These are phyloP conservation scores for fission yeast (Schizosaccharomyces pombe) DNA, from an alignment of 805 yeast species.

Conservation along the genomic window DNA sequence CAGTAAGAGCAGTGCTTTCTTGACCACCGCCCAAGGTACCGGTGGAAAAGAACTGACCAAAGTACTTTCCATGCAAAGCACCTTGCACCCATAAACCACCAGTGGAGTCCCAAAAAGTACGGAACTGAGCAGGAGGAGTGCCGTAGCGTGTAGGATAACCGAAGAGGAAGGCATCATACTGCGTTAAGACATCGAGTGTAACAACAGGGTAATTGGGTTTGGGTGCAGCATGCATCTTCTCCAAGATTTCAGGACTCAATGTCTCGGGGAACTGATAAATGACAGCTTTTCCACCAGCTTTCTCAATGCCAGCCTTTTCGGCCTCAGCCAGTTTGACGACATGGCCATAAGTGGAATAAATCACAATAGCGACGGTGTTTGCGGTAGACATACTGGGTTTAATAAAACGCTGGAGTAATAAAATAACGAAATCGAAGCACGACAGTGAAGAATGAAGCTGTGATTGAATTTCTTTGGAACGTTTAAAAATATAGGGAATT, in stretches of 20 bases:
- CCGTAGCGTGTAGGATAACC: slow-evolving; percentile 81
- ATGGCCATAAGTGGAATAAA: slow-evolving; percentile 65
- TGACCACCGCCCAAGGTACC: slow-evolving; percentile 69
- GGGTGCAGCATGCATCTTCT: slow-evolving; percentile 33
- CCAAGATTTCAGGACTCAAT: slow-evolving; percentile 33
- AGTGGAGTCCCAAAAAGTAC: slow-evolving; percentile 52
- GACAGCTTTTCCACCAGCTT: slow-evolving; percentile 46
- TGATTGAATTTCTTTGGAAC: no score
- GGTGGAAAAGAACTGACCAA: slow-evolving; percentile 48
- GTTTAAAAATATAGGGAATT: background rate
- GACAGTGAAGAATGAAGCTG: no score
- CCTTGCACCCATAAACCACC: slow-evolving; percentile 65
- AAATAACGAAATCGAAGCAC: background rate
- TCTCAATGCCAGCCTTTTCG: slow-evolving; percentile 40
- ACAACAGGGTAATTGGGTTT: slow-evolving; percentile 45
- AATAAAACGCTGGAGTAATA: background rate
- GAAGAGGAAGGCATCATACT: slow-evolving; percentile 60
- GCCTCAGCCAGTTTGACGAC: slow-evolving; percentile 42
- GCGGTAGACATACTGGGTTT: background rate
- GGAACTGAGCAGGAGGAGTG: slow-evolving; percentile 54
- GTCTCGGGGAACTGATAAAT: slow-evolving; percentile 62
- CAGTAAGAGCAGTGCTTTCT: slow-evolving; percentile 42
- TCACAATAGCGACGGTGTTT: slow-evolving; percentile 22
- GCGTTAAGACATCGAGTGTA: slow-evolving; percentile 29
- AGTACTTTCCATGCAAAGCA: slow-evolving; percentile 48